Evolutionary conservation across 106 monocot species (phyloP).

Genomic region (Posidonia australis): DNA sequence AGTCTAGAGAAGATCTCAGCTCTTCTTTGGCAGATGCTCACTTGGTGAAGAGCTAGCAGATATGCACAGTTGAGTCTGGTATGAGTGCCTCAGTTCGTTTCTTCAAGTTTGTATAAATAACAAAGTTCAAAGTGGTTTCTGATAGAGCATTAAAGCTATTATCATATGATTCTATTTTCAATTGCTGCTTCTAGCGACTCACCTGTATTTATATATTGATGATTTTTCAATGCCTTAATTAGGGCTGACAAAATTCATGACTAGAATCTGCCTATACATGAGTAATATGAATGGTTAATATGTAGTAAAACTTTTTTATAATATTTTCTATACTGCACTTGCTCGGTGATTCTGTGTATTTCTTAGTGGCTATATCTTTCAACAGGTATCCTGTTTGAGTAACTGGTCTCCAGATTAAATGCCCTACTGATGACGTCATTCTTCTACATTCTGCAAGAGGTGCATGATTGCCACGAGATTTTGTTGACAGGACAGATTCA

Average conservation of each 20-base stretch:
- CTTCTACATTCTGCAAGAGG: not conserved
- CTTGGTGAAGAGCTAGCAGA: conserved; percentile 9
- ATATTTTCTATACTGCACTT: not conserved
- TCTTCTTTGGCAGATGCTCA: conserved; percentile 64
- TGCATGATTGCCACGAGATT: not conserved
- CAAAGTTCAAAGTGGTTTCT: too few species aligned
- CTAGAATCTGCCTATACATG: too few species aligned
- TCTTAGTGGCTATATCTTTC: not conserved
- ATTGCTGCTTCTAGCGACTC: too few species aligned
- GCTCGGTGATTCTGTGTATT: not conserved
- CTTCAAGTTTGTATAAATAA: not conserved
- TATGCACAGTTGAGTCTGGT: not conserved
- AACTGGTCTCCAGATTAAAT: not conserved
- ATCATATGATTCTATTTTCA: too few species aligned
- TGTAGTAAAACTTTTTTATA: too few species aligned
- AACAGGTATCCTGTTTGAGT: not conserved
- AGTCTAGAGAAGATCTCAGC: conserved; percentile 85
- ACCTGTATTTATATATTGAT: too few species aligned
- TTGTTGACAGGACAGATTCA: not conserved
- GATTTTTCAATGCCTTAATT: too few species aligned
- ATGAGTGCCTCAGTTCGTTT: not conserved
- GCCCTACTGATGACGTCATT: not conserved
- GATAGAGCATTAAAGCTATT: too few species aligned
- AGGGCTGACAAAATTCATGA: too few species aligned
- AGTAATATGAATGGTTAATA: too few species aligned